Base-by-base conservation (phyloP, 2,329 filamentous ascomycete genomes). In the Capronia epimyces region DNA sequence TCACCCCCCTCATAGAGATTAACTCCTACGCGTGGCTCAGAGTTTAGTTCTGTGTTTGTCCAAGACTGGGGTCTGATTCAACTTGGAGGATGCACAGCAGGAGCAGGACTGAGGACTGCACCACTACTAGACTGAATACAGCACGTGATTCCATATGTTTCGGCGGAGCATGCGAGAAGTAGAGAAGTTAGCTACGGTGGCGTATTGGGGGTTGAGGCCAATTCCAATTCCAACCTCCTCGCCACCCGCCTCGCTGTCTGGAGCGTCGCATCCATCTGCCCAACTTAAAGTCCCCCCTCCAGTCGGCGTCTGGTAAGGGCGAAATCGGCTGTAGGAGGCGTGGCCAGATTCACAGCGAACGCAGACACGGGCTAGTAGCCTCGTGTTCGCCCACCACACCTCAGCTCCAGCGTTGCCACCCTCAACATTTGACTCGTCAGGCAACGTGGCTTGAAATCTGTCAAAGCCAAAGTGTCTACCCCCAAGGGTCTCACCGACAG, bases 401-500 rank as follows among this genome's bases (percentile, higher is more conserved):
- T 37, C 37, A 29, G 29, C 46, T 39, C n/a, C 9, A 21, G 21
- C 32, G 15, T 53, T 34, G 53, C 53, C 50, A 52, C 50, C 27
- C 18, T 37, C 15, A 24, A 24, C 39, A 25, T 42, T 42, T 51
- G 47, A 56, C 32, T 53, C 54, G 50, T 53, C 47, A 53, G 54
- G 44, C 50, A 56, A 53, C 50, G 46, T 53, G 50, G 50, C 50
- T 51, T 43, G 20, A 49, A 37, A 40, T 37, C 43, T 42, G 46
- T 50, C 43, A 51, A 49, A 25, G 37, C 32, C 24, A 31, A 24
- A 9, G 20, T 20, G 18, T 42, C 25, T 27, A n/a, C 31, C 40
- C 15, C 25, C n/a, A n/a, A 29, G 40, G 34, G 40, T 16, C 41
- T 41, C 45, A 43, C 40, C 27, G 27, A 46, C 27, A 37, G 27